These are phyloP conservation scores for Plasmodium blacklocki DNA, from an alignment of 169 alveolate species.

Conservation along the genomic window DNA sequence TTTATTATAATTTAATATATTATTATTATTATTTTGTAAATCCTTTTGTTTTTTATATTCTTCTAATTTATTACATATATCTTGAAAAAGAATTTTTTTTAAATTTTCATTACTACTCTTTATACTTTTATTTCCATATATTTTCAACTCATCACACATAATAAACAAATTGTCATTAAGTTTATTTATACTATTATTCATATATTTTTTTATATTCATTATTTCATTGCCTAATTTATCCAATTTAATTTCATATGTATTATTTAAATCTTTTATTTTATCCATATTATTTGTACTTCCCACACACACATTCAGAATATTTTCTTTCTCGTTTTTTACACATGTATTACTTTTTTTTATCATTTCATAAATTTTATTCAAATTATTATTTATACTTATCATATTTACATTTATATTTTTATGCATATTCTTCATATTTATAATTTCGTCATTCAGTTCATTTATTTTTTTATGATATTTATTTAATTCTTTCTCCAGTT, in stretches of 20 bases:
- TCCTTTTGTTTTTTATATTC: conserved; percentile 1
- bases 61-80: conserved; percentile 1
- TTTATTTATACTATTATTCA: conserved; percentile 14
- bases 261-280: background rate
- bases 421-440: conserved; percentile 8
- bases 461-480: conserved; percentile 31
- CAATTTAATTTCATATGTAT: conserved; percentile 2
- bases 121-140: background rate
- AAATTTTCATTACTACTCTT: conserved; percentile 21
- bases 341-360: conserved; percentile 6
- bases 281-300: background rate
- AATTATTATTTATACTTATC: conserved; percentile 16
- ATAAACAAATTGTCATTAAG: background rate
- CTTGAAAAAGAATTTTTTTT: conserved; percentile 14
- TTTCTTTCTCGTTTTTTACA: background rate
- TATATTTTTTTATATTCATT: conserved; percentile 13
- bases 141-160: conserved; percentile 21
- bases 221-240: conserved; percentile 36
- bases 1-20: background rate
- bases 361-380: conserved; percentile 24
- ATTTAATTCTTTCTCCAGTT: conserved; percentile 1
- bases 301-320: no score
- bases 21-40: background rate
- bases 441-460: conserved; percentile 53
- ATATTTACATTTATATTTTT: conserved; percentile 30